A percentile compares a stretch with the other conserved stretches of the same genome.
Conservation (phyloP, 2,329 filamentous ascomycete species). For the Nothomitra cinnamomea region DNA sequence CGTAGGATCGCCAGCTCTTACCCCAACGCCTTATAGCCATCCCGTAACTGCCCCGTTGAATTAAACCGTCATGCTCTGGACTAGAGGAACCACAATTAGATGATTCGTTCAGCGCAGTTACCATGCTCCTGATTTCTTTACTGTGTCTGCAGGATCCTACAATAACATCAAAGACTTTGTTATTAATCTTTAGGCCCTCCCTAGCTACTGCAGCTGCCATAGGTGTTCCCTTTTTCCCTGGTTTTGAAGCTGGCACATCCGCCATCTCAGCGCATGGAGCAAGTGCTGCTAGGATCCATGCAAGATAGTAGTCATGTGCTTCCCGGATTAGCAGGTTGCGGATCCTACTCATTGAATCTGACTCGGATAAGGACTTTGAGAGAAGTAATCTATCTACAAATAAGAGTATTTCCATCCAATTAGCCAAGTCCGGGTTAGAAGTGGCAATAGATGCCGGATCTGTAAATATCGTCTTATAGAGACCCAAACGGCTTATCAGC, state of each 20-base stretch:
- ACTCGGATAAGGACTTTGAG: background rate
- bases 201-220: slow-evolving; percentile 12
- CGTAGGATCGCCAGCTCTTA: slow-evolving; percentile 52
- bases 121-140: slow-evolving; percentile 7
- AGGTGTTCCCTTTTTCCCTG: slow-evolving; percentile 5
- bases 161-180: slow-evolving; percentile 13
- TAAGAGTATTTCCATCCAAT: background rate
- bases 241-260: background rate
- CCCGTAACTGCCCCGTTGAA: slow-evolving; percentile 31
- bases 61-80: background rate
- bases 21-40: slow-evolving; percentile 64
- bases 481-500: slow-evolving; percentile 22
- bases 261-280: slow-evolving; percentile 4
- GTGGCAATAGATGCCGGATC: background rate
- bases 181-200: slow-evolving; percentile 16
- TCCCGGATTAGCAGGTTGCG: slow-evolving; percentile 3
- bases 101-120: slow-evolving; percentile 6
- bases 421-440: background rate
- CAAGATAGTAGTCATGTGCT: slow-evolving; percentile 5
- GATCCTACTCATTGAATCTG: background rate
- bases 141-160: slow-evolving; percentile 13
- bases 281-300: slow-evolving; percentile 7
- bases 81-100: background rate
- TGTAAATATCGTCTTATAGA: slow-evolving; percentile 24
- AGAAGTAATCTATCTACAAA: background rate